phyloP scores from a whole-genome alignment of 106 monocot genomes.

The Acanthochlamys bracteata region DNA sequence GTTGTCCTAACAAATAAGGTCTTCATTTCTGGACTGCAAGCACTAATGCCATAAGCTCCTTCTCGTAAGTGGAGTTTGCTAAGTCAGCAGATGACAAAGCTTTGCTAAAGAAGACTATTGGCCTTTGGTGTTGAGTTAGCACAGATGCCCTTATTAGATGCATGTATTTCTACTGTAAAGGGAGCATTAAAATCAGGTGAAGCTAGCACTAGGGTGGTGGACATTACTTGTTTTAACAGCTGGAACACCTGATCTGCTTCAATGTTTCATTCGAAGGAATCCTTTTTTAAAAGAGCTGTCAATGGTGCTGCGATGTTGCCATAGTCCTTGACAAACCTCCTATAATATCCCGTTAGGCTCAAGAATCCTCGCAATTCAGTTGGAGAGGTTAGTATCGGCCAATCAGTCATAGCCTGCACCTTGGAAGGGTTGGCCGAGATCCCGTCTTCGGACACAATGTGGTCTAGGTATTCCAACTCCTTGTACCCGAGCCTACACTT shows the following conservation, averaged over 20 bases:
- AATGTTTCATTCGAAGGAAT: neutral
- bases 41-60: neutral
- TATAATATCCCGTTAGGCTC: neutral
- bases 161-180: neutral
- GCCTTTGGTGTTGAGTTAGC: neutral
- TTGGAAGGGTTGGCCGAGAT: slow-evolving; percentile 1
- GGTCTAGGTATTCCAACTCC: slow-evolving; percentile 2
- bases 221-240: neutral
- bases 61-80: neutral
- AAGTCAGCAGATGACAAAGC: neutral
- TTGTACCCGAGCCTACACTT: too few species aligned
- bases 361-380: neutral
- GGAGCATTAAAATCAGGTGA: neutral
- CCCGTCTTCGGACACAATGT: too few species aligned
- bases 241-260: too few species aligned
- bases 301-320: slow-evolving; percentile 1
- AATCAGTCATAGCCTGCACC: neutral
- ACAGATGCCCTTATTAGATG: neutral
- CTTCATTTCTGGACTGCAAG: neutral
- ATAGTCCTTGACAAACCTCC: neutral
- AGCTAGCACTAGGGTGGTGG: neutral
- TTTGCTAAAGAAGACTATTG: neutral
- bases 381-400: neutral
- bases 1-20: neutral
- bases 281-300: neutral